Conservation (phyloP, 2,329 filamentous ascomycete species). For the Fusarium nodosum region DNA sequence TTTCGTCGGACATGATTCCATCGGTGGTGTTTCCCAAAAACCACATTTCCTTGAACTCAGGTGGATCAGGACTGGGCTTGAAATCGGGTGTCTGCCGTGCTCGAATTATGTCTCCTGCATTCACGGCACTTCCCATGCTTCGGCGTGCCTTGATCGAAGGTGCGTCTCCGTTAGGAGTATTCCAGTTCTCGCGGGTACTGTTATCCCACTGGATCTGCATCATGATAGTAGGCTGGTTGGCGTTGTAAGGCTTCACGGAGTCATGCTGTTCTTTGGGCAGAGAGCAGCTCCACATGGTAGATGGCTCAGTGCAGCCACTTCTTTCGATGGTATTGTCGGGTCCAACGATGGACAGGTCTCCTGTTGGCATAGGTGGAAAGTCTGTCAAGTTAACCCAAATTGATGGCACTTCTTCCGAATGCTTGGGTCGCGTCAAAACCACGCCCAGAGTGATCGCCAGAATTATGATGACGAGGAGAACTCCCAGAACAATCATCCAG, state of each 20-base stretch:
- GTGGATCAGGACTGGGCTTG: conserved; percentile 68
- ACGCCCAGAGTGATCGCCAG: conserved; percentile 71
- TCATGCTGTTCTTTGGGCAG: conserved; percentile 83
- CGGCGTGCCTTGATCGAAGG: conserved; percentile 50
- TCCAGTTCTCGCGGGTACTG: conserved; percentile 65
- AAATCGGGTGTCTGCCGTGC: conserved; percentile 52
- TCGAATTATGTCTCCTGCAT: conserved; percentile 44
- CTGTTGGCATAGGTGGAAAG: conserved; percentile 88
- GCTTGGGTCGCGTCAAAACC: conserved; percentile 59
- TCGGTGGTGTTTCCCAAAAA: conserved; percentile 93
- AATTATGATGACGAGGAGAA: conserved; percentile 67
- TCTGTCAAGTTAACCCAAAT: conserved; percentile 87
- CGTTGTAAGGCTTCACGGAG: conserved; percentile 71
- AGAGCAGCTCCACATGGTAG: conserved; percentile 87
- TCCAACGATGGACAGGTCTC: conserved; percentile 82
- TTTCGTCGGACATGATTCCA: conserved; percentile 72
- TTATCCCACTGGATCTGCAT: conserved; percentile 83
- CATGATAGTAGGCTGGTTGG: conserved; percentile 82
- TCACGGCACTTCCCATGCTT: conserved; percentile 44
- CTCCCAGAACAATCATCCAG: conserved; percentile 66
- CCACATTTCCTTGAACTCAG: conserved; percentile 76
- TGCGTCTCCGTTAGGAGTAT: conserved; percentile 58
- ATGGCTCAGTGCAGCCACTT: conserved; percentile 77
- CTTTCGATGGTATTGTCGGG: conserved; percentile 75
- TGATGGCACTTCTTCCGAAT: conserved; percentile 53